Evolutionary conservation across 2,329 filamentous ascomycete genomes (phyloP), one percentile per base, ranked within the genome.

Genomic region (Fusarium sp.): DNA sequence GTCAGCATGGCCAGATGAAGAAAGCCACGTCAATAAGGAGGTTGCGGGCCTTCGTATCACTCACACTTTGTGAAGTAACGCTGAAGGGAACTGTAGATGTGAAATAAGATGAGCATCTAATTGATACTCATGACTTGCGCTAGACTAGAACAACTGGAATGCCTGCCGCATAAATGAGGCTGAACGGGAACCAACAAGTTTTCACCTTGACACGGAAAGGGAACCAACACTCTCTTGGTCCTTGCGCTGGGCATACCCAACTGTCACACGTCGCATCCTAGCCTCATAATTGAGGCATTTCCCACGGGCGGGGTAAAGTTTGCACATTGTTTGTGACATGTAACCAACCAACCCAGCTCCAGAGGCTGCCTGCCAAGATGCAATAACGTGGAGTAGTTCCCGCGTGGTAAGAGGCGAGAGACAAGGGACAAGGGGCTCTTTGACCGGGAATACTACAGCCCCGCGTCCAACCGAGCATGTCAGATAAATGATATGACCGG

Each of bases 321-420:
- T 31, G 47, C 18, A 11, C 47, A 54, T 31, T 47, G 27, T 54
- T 54, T 54, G 47, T 31, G 11, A 31, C 47, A 54, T 54, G 47
- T 31, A 54, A 31, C 47, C 47, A 34, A 54, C 47, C 47, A 54
- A 54, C 47, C 24, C 27, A 31, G 18, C 18, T 31, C 4, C 42
- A 47, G 27, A 54, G 47, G 27, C 47, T 31, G 47, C 10, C 27
- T 54, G 47, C 47, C 47, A 54, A 54, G 47, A 54, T 20, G 47
- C 47, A 54, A 34, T 54, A 54, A 54, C 47, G 47, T 54, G 47
- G 47, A 54, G 47, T 54, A 52, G 27, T 54, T 54, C 47, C 27
- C 47, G 27, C 18, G 11, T 14, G 6, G 6, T n/a, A 8, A 56
- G n/a, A 34, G 13, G n/a, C 20, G 18, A 20, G 54, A 29, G 27